Conservation (phyloP, 1,284 basidiomycete genomes). For the Puccinia horiana region DNA sequence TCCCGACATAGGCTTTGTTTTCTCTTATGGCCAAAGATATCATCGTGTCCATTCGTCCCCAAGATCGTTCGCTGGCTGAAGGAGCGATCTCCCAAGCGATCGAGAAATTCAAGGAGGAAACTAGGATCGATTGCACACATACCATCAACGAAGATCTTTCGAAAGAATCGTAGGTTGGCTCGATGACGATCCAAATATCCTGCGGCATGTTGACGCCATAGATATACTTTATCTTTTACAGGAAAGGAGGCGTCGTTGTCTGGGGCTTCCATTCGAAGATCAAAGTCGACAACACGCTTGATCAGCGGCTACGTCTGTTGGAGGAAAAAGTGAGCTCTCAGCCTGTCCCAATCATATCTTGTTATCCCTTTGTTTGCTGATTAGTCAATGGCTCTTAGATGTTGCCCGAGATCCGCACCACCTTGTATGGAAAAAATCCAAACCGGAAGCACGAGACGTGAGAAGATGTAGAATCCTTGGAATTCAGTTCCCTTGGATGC, state of each 20-base stretch:
- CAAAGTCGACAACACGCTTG: slow-evolving; percentile 85
- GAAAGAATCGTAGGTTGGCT: slow-evolving; percentile 72
- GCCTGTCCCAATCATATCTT: background rate
- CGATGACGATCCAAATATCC: background rate
- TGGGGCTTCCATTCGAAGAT: slow-evolving; percentile 73
- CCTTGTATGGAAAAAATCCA: slow-evolving; percentile 79
- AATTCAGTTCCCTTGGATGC: no score
- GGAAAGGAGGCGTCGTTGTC: slow-evolving; percentile 81
- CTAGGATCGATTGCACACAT: slow-evolving; percentile 70
- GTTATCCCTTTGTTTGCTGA: background rate
- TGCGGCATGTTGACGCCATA: background rate
- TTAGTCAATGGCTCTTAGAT: slow-evolving; percentile 64
- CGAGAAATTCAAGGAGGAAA: slow-evolving; percentile 70
- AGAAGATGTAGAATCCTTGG: background rate
- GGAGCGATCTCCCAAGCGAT: slow-evolving; percentile 69
- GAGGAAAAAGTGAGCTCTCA: slow-evolving; percentile 73
- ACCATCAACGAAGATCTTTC: slow-evolving; percentile 69
- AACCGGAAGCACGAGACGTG: slow-evolving; percentile 67
- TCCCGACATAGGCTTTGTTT: slow-evolving; percentile 61
- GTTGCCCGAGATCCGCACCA: slow-evolving; percentile 83
- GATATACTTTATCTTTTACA: slow-evolving; percentile 55
- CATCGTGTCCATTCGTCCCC: slow-evolving; percentile 67
- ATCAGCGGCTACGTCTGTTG: slow-evolving; percentile 78
- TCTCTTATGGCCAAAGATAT: slow-evolving; percentile 72
- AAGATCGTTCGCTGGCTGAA: slow-evolving; percentile 66